Conservation (phyloP, 1,284 basidiomycete genomes). For the Trametes versicolor region DNA sequence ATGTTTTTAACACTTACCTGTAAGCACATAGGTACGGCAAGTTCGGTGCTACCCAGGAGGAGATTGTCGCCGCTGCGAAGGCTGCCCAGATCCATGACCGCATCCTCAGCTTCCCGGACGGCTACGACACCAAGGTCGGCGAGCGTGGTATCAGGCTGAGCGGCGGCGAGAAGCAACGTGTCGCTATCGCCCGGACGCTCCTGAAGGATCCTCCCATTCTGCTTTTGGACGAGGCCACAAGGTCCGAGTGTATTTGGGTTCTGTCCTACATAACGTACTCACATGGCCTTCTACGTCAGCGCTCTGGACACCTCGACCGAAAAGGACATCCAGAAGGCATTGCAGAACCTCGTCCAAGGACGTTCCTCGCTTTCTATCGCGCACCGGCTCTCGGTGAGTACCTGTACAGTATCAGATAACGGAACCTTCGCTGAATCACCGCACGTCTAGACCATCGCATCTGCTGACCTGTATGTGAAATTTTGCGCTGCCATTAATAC, state of each 20-base stretch:
- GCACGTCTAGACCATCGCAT: constrained; percentile 71
- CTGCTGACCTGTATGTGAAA: constrained; percentile 71
- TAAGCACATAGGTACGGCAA: constrained; percentile 68
- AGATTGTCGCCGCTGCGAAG: constrained; percentile 77
- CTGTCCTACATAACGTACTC: constrained; percentile 21
- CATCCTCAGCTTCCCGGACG: constrained; percentile 82
- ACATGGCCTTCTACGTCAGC: constrained; percentile 47
- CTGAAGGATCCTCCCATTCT: constrained; percentile 88
- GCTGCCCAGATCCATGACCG: constrained; percentile 87
- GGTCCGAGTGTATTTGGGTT: constrained; percentile 48
- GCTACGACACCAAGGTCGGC: constrained; percentile 81
- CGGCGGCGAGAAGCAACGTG: constrained; percentile 86
- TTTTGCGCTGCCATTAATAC: constrained; percentile 15
- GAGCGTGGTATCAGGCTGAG: constrained; percentile 86
- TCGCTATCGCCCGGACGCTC: constrained; percentile 88
- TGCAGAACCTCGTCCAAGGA: constrained; percentile 76
- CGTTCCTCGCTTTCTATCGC: constrained; percentile 84
- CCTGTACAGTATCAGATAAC: constrained; percentile 20
- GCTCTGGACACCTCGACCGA: constrained; percentile 88
- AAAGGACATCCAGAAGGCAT: constrained; percentile 85
- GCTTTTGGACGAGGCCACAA: constrained; percentile 85
- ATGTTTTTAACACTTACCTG: constrained; percentile 2
- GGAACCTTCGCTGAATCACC: constrained; percentile 30
- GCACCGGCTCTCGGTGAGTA: constrained; percentile 78
- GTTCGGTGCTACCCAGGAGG: constrained; percentile 70